phyloP scores from a whole-genome alignment of 2,329 filamentous ascomycete species.

The Coniochaeta hoffmannii region DNA sequence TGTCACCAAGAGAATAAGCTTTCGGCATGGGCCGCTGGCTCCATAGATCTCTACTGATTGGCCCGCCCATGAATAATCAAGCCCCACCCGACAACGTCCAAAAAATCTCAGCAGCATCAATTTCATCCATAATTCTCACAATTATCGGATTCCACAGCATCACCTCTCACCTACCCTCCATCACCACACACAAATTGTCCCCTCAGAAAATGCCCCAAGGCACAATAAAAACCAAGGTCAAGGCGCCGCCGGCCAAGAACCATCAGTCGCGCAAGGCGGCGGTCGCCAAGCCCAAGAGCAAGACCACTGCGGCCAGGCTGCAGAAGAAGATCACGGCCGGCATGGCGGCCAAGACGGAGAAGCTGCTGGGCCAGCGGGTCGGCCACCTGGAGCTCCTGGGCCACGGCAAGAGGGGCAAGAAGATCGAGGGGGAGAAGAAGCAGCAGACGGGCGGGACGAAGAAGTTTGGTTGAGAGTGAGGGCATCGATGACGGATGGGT shows the following conservation, averaged over 20 bases:
- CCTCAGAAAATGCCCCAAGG: conserved; percentile 46
- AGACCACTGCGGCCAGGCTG: conserved; percentile 39
- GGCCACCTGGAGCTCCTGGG: conserved; percentile 54
- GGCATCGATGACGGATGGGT: too few relatives aligned
- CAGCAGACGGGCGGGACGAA: conserved; percentile 42
- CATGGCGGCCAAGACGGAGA: conserved; percentile 47
- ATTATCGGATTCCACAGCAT: background rate
- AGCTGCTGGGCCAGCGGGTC: conserved; percentile 49
- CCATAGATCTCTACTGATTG: background rate
- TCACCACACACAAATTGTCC: background rate
- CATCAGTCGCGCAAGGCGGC: conserved; percentile 30
- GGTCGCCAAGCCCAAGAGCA: conserved; percentile 41
- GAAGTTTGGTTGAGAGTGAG: conserved; percentile 51
- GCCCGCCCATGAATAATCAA: background rate
- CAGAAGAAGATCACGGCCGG: conserved; percentile 49
- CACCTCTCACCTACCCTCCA: background rate
- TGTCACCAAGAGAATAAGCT: background rate
- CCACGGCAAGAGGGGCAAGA: conserved; percentile 40
- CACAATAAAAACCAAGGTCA: conserved; percentile 38
- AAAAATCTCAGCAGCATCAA: background rate
- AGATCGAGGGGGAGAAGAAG: conserved; percentile 16
- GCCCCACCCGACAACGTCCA: background rate
- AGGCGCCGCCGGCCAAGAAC: conserved; percentile 23
- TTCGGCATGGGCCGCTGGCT: background rate
- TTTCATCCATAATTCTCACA: background rate